Percentiles rank a stretch among this genome's conserved stretches.
phyloP scores from a whole-genome alignment of 1,284 basidiomycete species.

The Gomphus sp. region DNA sequence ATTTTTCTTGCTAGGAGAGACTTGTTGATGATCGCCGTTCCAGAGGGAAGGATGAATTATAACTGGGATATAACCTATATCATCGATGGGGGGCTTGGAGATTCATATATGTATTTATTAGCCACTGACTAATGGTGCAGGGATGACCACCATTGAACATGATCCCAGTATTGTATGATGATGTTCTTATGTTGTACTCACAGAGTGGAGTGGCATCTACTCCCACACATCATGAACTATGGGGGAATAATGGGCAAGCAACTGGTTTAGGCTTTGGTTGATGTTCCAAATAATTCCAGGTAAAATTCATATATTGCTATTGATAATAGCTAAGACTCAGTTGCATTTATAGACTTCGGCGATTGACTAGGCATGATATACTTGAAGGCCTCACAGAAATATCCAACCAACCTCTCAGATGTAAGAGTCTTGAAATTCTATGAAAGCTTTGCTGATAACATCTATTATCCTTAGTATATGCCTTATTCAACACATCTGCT shows the following conservation, averaged over 20 bases:
- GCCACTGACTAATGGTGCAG: conserved; percentile 24
- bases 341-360: conserved; percentile 37
- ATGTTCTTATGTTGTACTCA: conserved; percentile 50
- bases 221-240: conserved; percentile 70
- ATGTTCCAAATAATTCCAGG: conserved; percentile 60
- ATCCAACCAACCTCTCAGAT: conserved; percentile 45
- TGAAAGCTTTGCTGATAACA: not conserved
- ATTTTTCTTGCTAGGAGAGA: conserved; percentile 51
- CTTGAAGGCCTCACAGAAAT: conserved; percentile 54
- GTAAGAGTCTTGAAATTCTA: conserved; percentile 26
- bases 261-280: conserved; percentile 52
- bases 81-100: conserved; percentile 46
- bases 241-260: conserved; percentile 60
- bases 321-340: not conserved
- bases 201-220: conserved; percentile 62
- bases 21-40: conserved; percentile 60
- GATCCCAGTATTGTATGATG: conserved; percentile 57
- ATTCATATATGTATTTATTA: not conserved
- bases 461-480: conserved; percentile 35
- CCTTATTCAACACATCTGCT: conserved; percentile 56
- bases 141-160: conserved; percentile 74
- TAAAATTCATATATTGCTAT: conserved; percentile 21
- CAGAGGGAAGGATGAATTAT: conserved; percentile 68
- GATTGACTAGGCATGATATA: conserved; percentile 54
- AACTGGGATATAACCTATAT: conserved; percentile 74